A percentile compares a stretch with the other conserved stretches of the same genome.
Evolutionary conservation across 108 stramenopile species (phyloP).

Genomic region (Aurantiochytrium sp.): DNA sequence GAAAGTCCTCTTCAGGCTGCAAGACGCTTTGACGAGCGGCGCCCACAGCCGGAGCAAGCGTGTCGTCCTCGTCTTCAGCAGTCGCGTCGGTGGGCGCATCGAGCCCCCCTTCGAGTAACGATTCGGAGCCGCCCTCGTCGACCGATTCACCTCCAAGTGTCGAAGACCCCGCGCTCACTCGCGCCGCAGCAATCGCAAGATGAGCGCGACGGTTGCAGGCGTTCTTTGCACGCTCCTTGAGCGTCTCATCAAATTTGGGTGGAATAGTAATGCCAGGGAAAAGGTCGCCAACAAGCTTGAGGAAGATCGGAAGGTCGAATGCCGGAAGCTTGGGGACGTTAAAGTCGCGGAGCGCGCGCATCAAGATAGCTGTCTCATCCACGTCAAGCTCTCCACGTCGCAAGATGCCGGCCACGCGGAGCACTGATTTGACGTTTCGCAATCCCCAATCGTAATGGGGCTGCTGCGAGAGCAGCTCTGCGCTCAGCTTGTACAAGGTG

Average conservation of each 20-base stretch:
- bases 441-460: slow-evolving; percentile 60
- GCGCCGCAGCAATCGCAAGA: neutral
- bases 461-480: slow-evolving; percentile 44
- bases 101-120: too few species aligned
- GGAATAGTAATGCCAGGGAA: slow-evolving; percentile 45
- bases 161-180: too few species aligned
- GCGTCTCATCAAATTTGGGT: slow-evolving; percentile 38
- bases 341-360: slow-evolving; percentile 56
- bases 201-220: neutral
- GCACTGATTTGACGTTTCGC: slow-evolving; percentile 56
- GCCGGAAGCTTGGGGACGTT: slow-evolving; percentile 49
- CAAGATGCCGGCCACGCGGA: slow-evolving; percentile 54
- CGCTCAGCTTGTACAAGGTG: slow-evolving; percentile 36
- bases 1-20: slow-evolving; percentile 48
- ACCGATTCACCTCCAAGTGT: too few species aligned
- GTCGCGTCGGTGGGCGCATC: neutral
- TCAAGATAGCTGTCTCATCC: slow-evolving; percentile 51
- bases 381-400: slow-evolving; percentile 46
- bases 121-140: too few species aligned
- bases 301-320: slow-evolving; percentile 46
- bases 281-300: slow-evolving; percentile 44
- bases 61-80: slow-evolving; percentile 27
- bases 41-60: slow-evolving; percentile 53
- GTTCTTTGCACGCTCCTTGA: neutral
- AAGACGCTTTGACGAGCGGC: slow-evolving; percentile 46